Percentiles rank a stretch among this genome's conserved stretches.
Conservation (phyloP, 441 rosid species). For the Melastoma candidum region DNA sequence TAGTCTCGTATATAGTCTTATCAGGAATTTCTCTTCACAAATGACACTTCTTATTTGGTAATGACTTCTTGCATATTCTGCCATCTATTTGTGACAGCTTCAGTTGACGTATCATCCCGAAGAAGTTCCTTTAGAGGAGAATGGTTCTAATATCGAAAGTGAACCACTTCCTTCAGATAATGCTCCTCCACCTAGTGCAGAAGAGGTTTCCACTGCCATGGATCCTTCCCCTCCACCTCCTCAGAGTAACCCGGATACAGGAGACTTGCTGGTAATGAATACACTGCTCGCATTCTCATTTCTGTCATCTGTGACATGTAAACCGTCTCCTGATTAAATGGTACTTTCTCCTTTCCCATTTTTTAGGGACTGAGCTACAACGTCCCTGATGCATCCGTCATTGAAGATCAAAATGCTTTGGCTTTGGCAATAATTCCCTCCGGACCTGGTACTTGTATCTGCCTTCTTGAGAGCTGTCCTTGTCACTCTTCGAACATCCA, state of each 20-base stretch:
- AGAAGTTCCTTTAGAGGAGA: slow-evolving; percentile 58
- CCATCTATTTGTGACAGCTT: slow-evolving; percentile 40
- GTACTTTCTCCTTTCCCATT: slow-evolving; percentile 8
- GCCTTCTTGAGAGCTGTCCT: background rate
- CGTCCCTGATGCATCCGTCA: slow-evolving; percentile 47
- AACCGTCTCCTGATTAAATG: background rate
- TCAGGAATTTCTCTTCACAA: background rate
- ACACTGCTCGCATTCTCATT: background rate
- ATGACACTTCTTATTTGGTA: slow-evolving; percentile 5
- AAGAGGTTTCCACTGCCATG: slow-evolving; percentile 22
- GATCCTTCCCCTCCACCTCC: slow-evolving; percentile 33
- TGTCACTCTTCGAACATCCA: background rate
- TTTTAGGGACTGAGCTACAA: slow-evolving; percentile 53
- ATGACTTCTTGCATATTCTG: too few species aligned
- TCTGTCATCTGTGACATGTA: slow-evolving; percentile 11
- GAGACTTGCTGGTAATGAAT: slow-evolving; percentile 69
- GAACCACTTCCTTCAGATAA: slow-evolving; percentile 46
- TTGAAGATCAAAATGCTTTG: slow-evolving; percentile 83
- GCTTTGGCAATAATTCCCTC: slow-evolving; percentile 80
- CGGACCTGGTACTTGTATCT: slow-evolving; percentile 37
- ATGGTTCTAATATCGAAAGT: slow-evolving; percentile 35
- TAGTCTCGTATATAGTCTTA: background rate
- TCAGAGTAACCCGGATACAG: slow-evolving; percentile 41
- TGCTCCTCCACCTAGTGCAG: slow-evolving; percentile 31
- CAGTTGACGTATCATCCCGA: slow-evolving; percentile 82